Evolutionary conservation across 2,329 filamentous ascomycete species (phyloP).

Genomic region (Aspergillus novofumigatus): DNA sequence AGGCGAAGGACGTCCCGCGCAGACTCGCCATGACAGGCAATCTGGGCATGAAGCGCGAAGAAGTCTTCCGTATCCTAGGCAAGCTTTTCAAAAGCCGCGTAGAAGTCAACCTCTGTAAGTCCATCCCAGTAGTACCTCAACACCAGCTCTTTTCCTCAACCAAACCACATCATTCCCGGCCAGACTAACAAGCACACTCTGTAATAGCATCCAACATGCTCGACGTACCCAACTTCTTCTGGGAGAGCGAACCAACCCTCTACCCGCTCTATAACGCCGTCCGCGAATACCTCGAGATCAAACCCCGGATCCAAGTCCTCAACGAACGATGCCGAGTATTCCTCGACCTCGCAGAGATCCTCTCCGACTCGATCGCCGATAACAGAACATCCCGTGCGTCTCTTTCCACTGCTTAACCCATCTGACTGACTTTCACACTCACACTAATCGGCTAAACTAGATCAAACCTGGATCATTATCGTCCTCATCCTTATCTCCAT

Average conservation of each 20-base stretch:
- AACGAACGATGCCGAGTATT: slow-evolving; percentile 97
- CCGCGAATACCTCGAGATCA: slow-evolving; percentile 96
- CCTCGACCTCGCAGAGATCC: slow-evolving; percentile 89
- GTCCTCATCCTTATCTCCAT: slow-evolving; percentile 88
- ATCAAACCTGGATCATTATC: slow-evolving; percentile 97
- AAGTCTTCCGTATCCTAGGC: slow-evolving; percentile 89
- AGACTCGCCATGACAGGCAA: slow-evolving; percentile 83
- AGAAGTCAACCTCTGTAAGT: slow-evolving; percentile 93
- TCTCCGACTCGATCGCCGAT: slow-evolving; percentile 87
- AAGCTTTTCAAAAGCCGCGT: slow-evolving; percentile 89
- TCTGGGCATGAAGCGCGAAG: slow-evolving; percentile 82
- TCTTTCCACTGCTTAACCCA: background rate
- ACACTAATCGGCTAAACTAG: slow-evolving; percentile 22
- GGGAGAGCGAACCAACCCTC: slow-evolving; percentile 92
- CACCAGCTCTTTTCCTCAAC: background rate
- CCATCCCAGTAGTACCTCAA: background rate
- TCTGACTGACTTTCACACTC: background rate
- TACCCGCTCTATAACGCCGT: slow-evolving; percentile 92
- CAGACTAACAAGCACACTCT: slow-evolving; percentile 15
- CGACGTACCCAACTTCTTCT: slow-evolving; percentile 96
- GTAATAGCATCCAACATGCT: slow-evolving; percentile 81
- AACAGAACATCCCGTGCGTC: slow-evolving; percentile 77
- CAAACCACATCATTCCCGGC: too few relatives aligned
- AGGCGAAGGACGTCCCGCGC: slow-evolving; percentile 88
- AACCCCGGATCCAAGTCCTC: slow-evolving; percentile 89